Evolutionary conservation across 139 green algal genomes (phyloP).

Genomic region (Gonium pectorale): DNA sequence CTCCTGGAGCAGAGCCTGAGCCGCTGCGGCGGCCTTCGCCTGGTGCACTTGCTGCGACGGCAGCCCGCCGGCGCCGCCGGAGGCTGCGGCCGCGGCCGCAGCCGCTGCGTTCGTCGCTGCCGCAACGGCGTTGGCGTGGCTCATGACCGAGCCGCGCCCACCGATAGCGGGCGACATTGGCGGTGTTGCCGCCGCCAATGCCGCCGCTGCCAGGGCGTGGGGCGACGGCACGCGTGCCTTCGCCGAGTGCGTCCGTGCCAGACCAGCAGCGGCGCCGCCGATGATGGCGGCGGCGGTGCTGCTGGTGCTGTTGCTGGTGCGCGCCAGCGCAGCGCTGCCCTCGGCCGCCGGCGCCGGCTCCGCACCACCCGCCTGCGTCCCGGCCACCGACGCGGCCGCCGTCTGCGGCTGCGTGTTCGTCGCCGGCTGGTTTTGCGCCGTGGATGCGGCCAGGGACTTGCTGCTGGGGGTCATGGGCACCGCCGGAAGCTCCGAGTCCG

Average conservation of each 20-base stretch:
- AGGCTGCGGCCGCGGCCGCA: not conserved
- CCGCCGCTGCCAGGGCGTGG: not conserved
- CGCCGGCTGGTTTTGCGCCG: not conserved
- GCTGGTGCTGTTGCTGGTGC: conserved; percentile 13
- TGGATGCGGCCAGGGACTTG: conserved; percentile 2
- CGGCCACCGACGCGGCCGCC: too few species aligned
- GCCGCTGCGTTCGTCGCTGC: not conserved
- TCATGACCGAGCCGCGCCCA: not conserved
- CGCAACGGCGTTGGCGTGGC: not conserved
- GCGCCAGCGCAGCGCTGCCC: not conserved
- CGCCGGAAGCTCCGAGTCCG: not conserved
- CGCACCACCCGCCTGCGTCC: too few species aligned
- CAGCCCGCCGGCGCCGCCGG: not conserved
- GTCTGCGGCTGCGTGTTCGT: not conserved
- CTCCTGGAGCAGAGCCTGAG: not conserved
- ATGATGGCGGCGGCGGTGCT: not conserved
- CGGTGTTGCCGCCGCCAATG: not conserved
- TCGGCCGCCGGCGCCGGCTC: not conserved
- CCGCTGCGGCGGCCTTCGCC: conserved; percentile 15
- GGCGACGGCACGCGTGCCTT: not conserved
- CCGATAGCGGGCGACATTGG: conserved; percentile 16
- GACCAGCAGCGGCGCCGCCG: not conserved
- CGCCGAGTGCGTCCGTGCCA: not conserved
- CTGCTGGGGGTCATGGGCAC: not conserved
- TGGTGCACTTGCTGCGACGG: conserved; percentile 27